Percentiles rank a stretch among this genome's conserved stretches.
These are phyloP conservation scores for Russula lepida DNA, from an alignment of 768 basidiomycete species.

Conservation along the genomic window DNA sequence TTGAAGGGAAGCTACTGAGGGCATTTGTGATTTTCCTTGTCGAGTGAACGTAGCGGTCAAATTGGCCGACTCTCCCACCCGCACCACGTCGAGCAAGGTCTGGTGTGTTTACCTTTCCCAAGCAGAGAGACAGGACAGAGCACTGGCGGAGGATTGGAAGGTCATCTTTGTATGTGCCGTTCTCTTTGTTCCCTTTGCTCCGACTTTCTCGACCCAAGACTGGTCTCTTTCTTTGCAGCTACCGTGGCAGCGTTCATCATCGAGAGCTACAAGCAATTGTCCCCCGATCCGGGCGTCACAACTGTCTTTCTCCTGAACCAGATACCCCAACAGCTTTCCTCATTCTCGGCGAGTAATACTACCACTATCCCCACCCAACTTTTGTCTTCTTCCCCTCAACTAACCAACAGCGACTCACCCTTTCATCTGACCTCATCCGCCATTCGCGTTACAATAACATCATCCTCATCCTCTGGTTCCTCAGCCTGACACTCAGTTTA, in stretches of 20 bases:
- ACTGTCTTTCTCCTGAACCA: constrained; percentile 5
- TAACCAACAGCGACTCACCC: neutral
- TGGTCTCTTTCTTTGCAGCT: constrained; percentile 13
- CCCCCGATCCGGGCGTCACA: neutral
- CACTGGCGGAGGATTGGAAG: constrained; percentile 5
- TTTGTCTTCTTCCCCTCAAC: neutral
- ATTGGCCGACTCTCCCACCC: no score
- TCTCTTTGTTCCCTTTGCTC: no score
- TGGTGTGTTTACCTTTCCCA: constrained; percentile 8
- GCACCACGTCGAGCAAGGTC: neutral
- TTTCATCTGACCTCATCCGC: neutral
- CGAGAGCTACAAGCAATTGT: constrained; percentile 11
- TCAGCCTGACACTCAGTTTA: constrained; percentile 10
- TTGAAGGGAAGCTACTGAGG: neutral
- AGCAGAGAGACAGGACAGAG: neutral
- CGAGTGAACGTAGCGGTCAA: neutral
- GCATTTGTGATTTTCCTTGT: neutral
- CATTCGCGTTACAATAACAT: constrained; percentile 12
- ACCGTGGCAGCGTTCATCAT: constrained; percentile 13
- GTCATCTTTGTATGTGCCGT: constrained; percentile 2
- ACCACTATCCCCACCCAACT: neutral
- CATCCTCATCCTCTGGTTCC: constrained; percentile 18
- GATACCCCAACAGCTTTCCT: constrained; percentile 12
- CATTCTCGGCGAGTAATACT: neutral
- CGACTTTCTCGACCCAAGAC: neutral